These are phyloP conservation scores for Ceratocystis colombiana DNA, from an alignment of 2,329 filamentous ascomycete species.

Conservation along the genomic window DNA sequence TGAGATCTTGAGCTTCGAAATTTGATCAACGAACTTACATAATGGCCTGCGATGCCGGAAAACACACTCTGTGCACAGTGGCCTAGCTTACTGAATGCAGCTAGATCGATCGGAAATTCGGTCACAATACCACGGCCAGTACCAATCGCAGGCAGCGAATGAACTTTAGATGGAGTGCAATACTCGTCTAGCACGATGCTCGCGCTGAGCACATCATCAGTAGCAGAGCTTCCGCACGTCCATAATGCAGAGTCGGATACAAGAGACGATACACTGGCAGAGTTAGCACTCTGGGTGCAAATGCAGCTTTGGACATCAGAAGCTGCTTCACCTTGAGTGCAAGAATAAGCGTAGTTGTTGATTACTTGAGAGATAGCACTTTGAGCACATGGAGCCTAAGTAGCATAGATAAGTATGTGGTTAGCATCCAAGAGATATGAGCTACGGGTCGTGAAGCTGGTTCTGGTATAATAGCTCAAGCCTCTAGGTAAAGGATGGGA, in stretches of 20 bases:
- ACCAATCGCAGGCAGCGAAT: constrained; percentile 36
- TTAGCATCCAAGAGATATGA: neutral
- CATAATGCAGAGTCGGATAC: constrained; percentile 37
- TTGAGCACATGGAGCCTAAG: constrained; percentile 43
- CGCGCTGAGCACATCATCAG: constrained; percentile 41
- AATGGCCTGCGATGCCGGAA: constrained; percentile 30
- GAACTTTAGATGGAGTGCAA: constrained; percentile 38
- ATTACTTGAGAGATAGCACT: constrained; percentile 39
- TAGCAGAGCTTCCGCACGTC: constrained; percentile 40
- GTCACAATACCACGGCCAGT: constrained; percentile 37
- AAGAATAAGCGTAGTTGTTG: constrained; percentile 35
- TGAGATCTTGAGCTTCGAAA: neutral
- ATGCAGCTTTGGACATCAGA: constrained; percentile 42
- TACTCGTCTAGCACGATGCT: constrained; percentile 39
- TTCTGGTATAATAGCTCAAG: neutral
- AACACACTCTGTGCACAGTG: constrained; percentile 37
- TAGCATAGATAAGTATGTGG: neutral
- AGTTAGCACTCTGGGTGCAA: constrained; percentile 41
- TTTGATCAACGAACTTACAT: constrained; percentile 6
- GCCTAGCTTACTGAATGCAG: constrained; percentile 37
- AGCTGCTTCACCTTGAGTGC: constrained; percentile 36
- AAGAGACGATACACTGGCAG: constrained; percentile 33
- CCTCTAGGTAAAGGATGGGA: too few relatives aligned
- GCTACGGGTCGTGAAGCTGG: neutral
- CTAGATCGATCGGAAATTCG: constrained; percentile 43